Evolutionary conservation across 1,284 basidiomycete genomes (phyloP).

Genomic region (Ganoderma lucidum): DNA sequence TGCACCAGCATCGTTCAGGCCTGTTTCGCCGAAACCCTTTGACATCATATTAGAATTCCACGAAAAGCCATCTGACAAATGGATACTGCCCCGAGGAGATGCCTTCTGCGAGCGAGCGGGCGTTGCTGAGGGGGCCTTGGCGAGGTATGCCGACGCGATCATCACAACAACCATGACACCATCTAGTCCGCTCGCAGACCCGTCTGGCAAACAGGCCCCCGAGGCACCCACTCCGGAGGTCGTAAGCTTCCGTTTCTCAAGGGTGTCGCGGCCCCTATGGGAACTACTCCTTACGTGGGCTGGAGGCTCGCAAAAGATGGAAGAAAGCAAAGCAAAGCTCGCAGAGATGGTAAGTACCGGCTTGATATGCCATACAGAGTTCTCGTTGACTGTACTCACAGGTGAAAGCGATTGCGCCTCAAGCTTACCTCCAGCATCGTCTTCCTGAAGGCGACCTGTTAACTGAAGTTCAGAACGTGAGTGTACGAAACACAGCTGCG

Average conservation of each 20-base stretch:
- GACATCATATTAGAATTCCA: constrained; percentile 76
- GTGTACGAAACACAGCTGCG: constrained; percentile 24
- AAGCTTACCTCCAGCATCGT: constrained; percentile 64
- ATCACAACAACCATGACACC: constrained; percentile 27
- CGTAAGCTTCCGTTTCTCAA: constrained; percentile 56
- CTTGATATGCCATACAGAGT: neutral
- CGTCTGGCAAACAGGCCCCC: constrained; percentile 21
- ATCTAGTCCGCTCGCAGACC: constrained; percentile 26
- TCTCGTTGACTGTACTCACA: constrained; percentile 19
- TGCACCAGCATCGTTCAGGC: constrained; percentile 33
- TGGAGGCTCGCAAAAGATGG: constrained; percentile 56
- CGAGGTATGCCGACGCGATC: constrained; percentile 27
- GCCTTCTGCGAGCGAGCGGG: constrained; percentile 53
- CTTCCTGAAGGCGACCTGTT: constrained; percentile 63
- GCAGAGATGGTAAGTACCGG: constrained; percentile 48
- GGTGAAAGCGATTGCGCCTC: constrained; percentile 48
- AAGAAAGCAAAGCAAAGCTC: constrained; percentile 52
- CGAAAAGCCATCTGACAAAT: constrained; percentile 66
- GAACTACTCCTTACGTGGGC: constrained; percentile 65
- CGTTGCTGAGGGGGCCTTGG: constrained; percentile 30
- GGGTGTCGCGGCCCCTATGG: constrained; percentile 54
- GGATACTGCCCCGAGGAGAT: constrained; percentile 68
- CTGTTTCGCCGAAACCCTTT: constrained; percentile 43
- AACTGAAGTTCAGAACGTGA: constrained; percentile 64
- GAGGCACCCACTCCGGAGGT: constrained; percentile 41